A percentile compares a stretch with the other conserved stretches of the same genome.
Evolutionary conservation across 306 rosid species (phyloP).

Genomic region (Quercus engelmannii): DNA sequence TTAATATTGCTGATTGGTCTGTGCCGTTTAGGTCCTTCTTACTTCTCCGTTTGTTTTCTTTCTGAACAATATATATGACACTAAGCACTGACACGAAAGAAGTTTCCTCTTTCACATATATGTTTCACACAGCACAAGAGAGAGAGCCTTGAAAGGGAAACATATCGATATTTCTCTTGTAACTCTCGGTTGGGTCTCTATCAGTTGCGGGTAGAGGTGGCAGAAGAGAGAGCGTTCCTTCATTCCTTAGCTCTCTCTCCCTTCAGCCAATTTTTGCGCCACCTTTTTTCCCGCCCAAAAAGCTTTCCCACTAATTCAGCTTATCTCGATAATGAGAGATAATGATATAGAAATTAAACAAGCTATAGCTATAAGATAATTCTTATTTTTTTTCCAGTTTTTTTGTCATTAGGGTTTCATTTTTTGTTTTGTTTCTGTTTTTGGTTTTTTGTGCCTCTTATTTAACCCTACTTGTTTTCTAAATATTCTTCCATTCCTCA

Average conservation of each 20-base stretch:
- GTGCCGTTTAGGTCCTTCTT: constrained; percentile 28
- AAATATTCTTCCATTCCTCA: constrained; percentile 22
- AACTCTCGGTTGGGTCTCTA: constrained; percentile 32
- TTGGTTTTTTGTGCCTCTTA: background rate
- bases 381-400: background rate
- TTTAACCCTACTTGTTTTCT: constrained; percentile 31
- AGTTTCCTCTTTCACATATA: background rate
- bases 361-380: background rate
- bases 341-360: constrained; percentile 3
- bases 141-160: constrained; percentile 21
- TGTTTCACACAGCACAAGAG: constrained; percentile 11
- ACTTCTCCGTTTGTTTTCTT: constrained; percentile 15
- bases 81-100: too few relatives aligned
- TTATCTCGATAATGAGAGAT: constrained; percentile 30
- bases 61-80: too few relatives aligned
- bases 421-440: constrained; percentile 9
- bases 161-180: background rate
- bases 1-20: constrained; percentile 43
- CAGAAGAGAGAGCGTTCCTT: constrained; percentile 26
- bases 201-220: constrained; percentile 64
- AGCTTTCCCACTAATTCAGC: constrained; percentile 72
- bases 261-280: constrained; percentile 38
- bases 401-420: constrained; percentile 34
- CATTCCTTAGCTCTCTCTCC: background rate
- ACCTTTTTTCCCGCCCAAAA: constrained; percentile 43